Percentiles rank a stretch among this genome's conserved stretches.
These are phyloP conservation scores for Fusarium floridanum DNA, from an alignment of 2,329 filamentous ascomycete genomes.

Conservation along the genomic window DNA sequence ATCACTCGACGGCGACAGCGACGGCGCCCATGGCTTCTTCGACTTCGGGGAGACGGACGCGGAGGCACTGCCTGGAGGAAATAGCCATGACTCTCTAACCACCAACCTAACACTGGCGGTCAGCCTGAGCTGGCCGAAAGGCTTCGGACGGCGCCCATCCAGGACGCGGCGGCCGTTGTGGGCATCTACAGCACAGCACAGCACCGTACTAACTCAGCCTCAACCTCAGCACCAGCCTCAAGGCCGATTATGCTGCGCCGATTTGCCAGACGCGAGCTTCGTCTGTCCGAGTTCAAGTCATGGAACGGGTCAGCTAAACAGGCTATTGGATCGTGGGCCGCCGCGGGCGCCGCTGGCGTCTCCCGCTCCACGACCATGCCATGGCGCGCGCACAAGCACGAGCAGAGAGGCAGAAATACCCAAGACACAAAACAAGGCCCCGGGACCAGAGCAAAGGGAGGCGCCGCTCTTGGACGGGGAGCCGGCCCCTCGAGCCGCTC, in stretches of 20 bases:
- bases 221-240: background rate
- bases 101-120: background rate
- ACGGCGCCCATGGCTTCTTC: conserved; percentile 13
- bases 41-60: conserved; percentile 19
- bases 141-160: background rate
- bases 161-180: conserved; percentile 6
- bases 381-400: background rate
- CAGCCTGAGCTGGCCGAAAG: conserved; percentile 1
- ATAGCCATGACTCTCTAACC: conserved; percentile 4
- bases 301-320: background rate
- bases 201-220: conserved; percentile 14
- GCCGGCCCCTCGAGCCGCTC: conserved; percentile 17
- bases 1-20: conserved; percentile 11
- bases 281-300: background rate
- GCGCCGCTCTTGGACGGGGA: conserved; percentile 28
- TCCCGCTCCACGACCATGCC: conserved; percentile 2
- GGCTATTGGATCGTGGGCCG: conserved; percentile 16
- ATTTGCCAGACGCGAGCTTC: background rate
- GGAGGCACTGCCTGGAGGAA: background rate
- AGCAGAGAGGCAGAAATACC: conserved; percentile 15
- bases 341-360: conserved; percentile 2
- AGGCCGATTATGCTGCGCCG: background rate
- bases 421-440: conserved; percentile 13
- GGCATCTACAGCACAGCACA: background rate
- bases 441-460: conserved; percentile 22